Conservation (phyloP, 805 yeast species). For the Wickerhamiella qilinensis region DNA sequence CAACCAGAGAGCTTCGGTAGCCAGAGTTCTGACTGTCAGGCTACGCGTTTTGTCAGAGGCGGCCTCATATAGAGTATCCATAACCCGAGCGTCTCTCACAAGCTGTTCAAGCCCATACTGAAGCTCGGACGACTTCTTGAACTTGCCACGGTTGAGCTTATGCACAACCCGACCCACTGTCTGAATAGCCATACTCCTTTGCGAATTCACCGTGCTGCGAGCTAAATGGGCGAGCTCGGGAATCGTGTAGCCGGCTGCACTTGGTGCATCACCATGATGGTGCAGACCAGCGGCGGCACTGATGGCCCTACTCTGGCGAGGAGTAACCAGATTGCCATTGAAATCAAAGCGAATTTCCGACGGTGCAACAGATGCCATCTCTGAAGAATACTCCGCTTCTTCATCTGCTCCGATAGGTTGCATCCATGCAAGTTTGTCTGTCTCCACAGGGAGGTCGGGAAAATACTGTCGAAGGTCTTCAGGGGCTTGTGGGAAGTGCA, state of each 20-base stretch:
- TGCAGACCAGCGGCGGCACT: constrained; percentile 60
- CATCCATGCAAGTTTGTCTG: constrained; percentile 85
- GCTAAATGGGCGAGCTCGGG: constrained; percentile 65
- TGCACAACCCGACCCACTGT: constrained; percentile 76
- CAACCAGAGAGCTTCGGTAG: constrained; percentile 18
- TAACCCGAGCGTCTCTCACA: constrained; percentile 10
- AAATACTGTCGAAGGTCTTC: constrained; percentile 66
- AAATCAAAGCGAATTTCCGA: constrained; percentile 77
- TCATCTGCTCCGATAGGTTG: constrained; percentile 34
- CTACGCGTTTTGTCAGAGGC: constrained; percentile 15
- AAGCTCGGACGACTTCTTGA: constrained; percentile 26
- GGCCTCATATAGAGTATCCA: constrained; percentile 15
- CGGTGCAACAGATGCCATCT: constrained; percentile 29
- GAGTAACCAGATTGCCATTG: constrained; percentile 57
- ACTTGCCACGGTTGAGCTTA: constrained; percentile 42
- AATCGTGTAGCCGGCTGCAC: constrained; percentile 82
- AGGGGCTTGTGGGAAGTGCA: constrained; percentile 37
- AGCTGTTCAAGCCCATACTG: constrained; percentile 16
- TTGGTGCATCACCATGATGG: constrained; percentile 82
- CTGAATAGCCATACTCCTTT: constrained; percentile 72
- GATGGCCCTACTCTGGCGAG: constrained; percentile 31
- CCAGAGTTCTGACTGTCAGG: constrained; percentile 15
- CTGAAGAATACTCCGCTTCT: constrained; percentile 29
- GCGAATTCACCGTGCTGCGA: constrained; percentile 68
- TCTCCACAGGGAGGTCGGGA: constrained; percentile 78